Evolutionary conservation across 169 alveolate genomes (phyloP).

Genomic region (Plasmodium fragile): DNA sequence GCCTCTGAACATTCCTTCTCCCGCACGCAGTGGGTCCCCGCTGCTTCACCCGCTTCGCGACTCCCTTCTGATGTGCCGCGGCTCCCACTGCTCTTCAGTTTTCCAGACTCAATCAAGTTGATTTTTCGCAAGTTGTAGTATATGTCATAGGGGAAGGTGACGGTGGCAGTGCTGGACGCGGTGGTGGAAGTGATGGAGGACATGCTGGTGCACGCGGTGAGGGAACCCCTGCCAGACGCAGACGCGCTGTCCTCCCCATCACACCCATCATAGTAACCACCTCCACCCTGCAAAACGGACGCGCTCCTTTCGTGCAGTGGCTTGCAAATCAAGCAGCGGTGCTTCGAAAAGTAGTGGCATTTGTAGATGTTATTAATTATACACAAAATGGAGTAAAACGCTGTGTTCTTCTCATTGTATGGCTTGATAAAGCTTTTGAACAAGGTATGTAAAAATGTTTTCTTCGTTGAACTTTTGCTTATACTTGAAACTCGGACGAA

Average conservation of each 20-base stretch:
- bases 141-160: conserved; percentile 10
- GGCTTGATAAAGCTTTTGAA: conserved; percentile 73
- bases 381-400: conserved; percentile 62
- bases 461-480: conserved; percentile 38
- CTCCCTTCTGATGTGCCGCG: neutral
- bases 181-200: neutral
- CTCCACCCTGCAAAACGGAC: conserved; percentile 1
- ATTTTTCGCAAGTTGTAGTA: conserved; percentile 33
- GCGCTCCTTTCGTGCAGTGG: conserved; percentile 23
- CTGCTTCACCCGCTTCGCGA: neutral
- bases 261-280: neutral
- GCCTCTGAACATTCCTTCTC: neutral
- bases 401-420: conserved; percentile 62
- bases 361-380: conserved; percentile 70
- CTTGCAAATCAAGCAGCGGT: conserved; percentile 72
- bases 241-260: conserved; percentile 19
- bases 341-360: conserved; percentile 55
- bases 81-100: neutral
- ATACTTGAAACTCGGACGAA: conserved; percentile 39
- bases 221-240: neutral
- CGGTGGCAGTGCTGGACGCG: neutral
- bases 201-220: neutral
- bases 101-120: conserved; percentile 13
- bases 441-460: conserved; percentile 65
- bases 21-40: neutral